These are phyloP conservation scores for Firmiana major DNA, from an alignment of 345 rosid species.

Conservation along the genomic window DNA sequence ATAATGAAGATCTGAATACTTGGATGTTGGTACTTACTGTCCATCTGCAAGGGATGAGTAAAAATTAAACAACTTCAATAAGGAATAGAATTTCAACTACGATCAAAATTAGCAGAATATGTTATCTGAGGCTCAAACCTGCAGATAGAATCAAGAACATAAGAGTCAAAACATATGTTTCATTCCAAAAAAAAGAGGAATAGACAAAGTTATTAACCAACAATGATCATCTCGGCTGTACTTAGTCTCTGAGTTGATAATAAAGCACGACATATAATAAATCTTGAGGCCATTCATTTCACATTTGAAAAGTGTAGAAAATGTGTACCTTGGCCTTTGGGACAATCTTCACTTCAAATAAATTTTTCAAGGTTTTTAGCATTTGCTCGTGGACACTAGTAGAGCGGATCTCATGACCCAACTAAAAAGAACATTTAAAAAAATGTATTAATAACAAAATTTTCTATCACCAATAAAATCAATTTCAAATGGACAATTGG, in stretches of 20 bases:
- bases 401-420: conserved; percentile 92
- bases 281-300: not conserved
- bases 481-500: not conserved
- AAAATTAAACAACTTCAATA: not conserved
- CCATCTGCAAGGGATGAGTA: conserved; percentile 53
- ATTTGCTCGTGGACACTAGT: conserved; percentile 79
- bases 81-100: not conserved
- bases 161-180: not conserved
- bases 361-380: conserved; percentile 74
- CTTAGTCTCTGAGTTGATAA: not conserved
- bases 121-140: conserved; percentile 7
- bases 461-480: not conserved
- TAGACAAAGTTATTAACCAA: not conserved
- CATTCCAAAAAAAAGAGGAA: not conserved
- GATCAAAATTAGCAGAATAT: not conserved
- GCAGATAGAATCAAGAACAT: not conserved
- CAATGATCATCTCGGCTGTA: not conserved
- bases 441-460: not conserved
- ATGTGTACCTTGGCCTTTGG: conserved; percentile 62
- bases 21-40: conserved; percentile 72
- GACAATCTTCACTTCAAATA: conserved; percentile 72
- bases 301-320: not conserved
- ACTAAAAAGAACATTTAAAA: conserved; percentile 34
- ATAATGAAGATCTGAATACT: conserved; percentile 84
- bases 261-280: not conserved